These are phyloP conservation scores for Tetrahymena malaccensis DNA, from an alignment of 73 alveolate species.

Conservation along the genomic window DNA sequence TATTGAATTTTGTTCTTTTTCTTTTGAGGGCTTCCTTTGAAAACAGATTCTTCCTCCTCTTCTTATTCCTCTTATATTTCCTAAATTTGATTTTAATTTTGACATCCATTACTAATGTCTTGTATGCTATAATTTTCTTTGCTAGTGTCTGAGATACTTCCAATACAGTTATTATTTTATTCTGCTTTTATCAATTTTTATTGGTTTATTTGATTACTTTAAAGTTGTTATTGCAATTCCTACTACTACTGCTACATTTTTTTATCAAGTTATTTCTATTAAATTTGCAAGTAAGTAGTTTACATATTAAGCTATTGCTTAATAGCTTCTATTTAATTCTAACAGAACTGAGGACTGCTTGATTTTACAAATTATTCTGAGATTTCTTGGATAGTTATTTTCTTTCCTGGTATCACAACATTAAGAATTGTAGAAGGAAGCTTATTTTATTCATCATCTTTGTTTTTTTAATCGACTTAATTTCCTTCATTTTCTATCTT, in stretches of 20 bases:
- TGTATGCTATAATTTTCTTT: no score
- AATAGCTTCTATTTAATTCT: neutral
- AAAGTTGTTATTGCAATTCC: neutral
- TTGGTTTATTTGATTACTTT: neutral
- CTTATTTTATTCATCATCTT: neutral
- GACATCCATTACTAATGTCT: neutral
- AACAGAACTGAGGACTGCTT: neutral
- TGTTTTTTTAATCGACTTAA: neutral
- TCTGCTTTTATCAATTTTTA: neutral
- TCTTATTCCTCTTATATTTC: neutral
- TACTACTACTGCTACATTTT: neutral
- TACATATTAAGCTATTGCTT: neutral
- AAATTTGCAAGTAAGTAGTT: neutral
- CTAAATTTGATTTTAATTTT: neutral
- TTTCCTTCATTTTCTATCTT: neutral
- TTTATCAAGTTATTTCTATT: neutral
- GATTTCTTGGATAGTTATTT: neutral
- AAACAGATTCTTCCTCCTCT: neutral
- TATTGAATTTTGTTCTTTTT: neutral
- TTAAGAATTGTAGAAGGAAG: neutral
- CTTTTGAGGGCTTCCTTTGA: neutral
- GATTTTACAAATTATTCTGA: neutral
- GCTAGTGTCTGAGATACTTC: neutral
- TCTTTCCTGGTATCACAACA: neutral
- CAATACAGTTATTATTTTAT: neutral